Percentiles rank a stretch among this genome's conserved stretches.
Evolutionary conservation across 139 green algal species (phyloP).

Genomic region (Bryopsis sp.): DNA sequence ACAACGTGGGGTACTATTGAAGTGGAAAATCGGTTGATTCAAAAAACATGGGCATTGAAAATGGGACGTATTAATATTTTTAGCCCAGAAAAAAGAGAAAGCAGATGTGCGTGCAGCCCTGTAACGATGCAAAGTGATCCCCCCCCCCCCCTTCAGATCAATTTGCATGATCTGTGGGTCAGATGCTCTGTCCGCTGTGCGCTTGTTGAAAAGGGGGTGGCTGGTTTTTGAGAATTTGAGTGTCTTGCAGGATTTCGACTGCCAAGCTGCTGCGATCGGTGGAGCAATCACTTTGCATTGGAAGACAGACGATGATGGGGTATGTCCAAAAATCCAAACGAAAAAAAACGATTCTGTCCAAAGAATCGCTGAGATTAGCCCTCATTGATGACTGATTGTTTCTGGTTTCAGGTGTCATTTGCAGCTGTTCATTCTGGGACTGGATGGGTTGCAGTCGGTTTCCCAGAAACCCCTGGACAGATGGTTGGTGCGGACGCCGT

Average conservation of each 20-base stretch:
- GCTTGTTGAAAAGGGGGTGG: background rate
- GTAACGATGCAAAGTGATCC: too few species aligned
- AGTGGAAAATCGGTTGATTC: too few species aligned
- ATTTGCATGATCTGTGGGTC: too few species aligned
- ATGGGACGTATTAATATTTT: too few species aligned
- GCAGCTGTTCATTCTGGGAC: background rate
- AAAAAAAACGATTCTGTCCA: background rate
- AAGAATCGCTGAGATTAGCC: background rate
- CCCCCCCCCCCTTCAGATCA: too few species aligned
- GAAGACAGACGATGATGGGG: slow-evolving; percentile 10
- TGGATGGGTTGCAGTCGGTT: slow-evolving; percentile 18
- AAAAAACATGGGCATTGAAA: too few species aligned
- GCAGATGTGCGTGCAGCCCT: too few species aligned
- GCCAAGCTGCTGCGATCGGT: background rate
- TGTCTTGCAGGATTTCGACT: slow-evolving; percentile 16
- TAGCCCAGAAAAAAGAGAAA: too few species aligned
- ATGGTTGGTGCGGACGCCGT: slow-evolving; percentile 18
- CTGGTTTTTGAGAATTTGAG: background rate
- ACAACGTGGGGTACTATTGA: too few species aligned
- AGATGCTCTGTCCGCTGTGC: too few species aligned
- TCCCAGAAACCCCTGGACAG: slow-evolving; percentile 8
- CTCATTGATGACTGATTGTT: background rate
- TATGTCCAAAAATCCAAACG: too few species aligned
- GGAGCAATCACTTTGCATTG: slow-evolving; percentile 16
- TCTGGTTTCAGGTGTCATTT: background rate